These are phyloP conservation scores for Phaseolus lunatus DNA, from an alignment of 306 rosid species.

Conservation along the genomic window DNA sequence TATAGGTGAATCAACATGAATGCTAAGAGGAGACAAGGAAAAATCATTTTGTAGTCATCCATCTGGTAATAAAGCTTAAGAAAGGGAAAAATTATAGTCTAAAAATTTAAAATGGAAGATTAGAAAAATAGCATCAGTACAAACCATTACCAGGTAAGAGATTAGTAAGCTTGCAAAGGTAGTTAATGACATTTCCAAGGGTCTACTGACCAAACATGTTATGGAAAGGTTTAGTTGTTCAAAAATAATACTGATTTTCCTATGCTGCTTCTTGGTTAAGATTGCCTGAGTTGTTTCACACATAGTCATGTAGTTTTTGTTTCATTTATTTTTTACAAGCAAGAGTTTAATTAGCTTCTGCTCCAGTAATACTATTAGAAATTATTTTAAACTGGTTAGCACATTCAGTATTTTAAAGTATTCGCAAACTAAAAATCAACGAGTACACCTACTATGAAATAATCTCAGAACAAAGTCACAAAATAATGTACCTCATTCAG, in stretches of 20 bases:
- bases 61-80: neutral
- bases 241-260: neutral
- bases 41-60: neutral
- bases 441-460: neutral
- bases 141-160: neutral
- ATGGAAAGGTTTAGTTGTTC: neutral
- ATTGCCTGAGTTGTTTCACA: neutral
- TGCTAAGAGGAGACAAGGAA: no score
- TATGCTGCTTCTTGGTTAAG: neutral
- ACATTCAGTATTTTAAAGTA: no score
- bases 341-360: neutral
- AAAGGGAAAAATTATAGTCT: neutral
- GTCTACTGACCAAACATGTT: neutral
- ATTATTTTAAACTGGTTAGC: neutral
- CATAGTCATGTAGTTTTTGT: neutral
- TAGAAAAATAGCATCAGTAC: neutral
- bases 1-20: no score
- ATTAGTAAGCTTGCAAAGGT: neutral
- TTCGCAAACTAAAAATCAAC: neutral
- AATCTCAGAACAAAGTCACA: neutral
- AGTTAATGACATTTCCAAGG: neutral
- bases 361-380: neutral
- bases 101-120: neutral
- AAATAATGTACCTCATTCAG: constrained; percentile 56
- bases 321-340: neutral